A percentile compares a stretch with the other conserved stretches of the same genome.
Conservation (phyloP, 345 rosid species). For the Gossypium anomalum region DNA sequence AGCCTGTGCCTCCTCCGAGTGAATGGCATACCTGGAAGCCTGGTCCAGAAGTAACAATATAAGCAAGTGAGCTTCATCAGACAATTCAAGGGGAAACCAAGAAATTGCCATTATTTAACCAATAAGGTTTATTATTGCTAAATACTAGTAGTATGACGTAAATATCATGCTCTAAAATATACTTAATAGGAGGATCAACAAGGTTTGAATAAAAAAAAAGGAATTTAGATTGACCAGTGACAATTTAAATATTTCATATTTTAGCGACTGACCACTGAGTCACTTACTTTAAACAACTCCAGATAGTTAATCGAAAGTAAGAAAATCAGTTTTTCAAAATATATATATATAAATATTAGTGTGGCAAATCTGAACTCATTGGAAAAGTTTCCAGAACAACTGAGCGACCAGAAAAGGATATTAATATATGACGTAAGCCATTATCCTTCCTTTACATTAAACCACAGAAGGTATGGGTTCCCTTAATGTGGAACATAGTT, state of each 20-base stretch:
- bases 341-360: not conserved
- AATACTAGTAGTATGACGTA: not conserved
- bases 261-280: not conserved
- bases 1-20: conserved; percentile 96
- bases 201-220: not conserved
- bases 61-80: conserved; percentile 14
- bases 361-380: not conserved
- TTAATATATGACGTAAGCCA: too few relatives aligned
- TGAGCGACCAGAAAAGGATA: too few relatives aligned
- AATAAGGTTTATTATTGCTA: not conserved
- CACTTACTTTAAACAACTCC: not conserved
- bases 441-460: not conserved
- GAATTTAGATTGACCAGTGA: not conserved
- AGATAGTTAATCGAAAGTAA: not conserved
- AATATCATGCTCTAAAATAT: too few relatives aligned
- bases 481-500: not conserved
- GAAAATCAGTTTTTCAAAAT: not conserved
- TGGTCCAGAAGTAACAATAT: conserved; percentile 26
- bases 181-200: not conserved
- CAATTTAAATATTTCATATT: not conserved
- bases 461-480: not conserved
- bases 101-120: conserved; percentile 1
- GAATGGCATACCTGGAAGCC: conserved; percentile 98
- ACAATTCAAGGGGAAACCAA: not conserved
- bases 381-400: not conserved